Percentiles rank a stretch among this genome's conserved stretches.
Evolutionary conservation across 257 asterid genomes (phyloP).

Genomic region (Gentiana dahurica): DNA sequence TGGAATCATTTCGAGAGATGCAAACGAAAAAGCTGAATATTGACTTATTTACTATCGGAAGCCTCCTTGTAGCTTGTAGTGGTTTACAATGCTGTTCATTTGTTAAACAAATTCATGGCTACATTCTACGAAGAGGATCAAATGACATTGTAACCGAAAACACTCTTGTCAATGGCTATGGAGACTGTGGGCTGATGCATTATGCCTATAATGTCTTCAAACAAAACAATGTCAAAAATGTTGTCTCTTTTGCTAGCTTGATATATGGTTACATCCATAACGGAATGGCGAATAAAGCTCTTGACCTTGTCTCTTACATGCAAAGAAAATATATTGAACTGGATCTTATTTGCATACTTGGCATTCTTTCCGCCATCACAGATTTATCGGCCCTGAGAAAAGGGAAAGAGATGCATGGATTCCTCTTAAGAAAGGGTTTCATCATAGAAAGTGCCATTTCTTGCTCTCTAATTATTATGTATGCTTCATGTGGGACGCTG

Average conservation of each 20-base stretch:
- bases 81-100: conserved; percentile 36
- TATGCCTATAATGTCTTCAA: conserved; percentile 36
- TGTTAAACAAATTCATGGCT: conserved; percentile 59
- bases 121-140: conserved; percentile 33
- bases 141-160: conserved; percentile 39
- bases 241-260: conserved; percentile 76
- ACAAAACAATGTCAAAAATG: conserved; percentile 33
- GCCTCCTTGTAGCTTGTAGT: conserved; percentile 58
- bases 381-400: conserved; percentile 49
- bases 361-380: conserved; percentile 54
- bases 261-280: conserved; percentile 51
- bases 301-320: conserved; percentile 44
- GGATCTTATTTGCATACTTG: conserved; percentile 47
- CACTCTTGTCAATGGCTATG: conserved; percentile 51
- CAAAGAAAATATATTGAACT: conserved; percentile 37
- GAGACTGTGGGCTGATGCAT: conserved; percentile 48
- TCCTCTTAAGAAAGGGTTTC: conserved; percentile 41
- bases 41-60: conserved; percentile 57
- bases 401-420: conserved; percentile 76
- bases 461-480: conserved; percentile 68
- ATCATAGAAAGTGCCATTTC: conserved; percentile 37
- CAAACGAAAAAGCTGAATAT: conserved; percentile 25
- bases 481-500: conserved; percentile 66
- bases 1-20: conserved; percentile 32
- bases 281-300: conserved; percentile 62